phyloP scores from a whole-genome alignment of 345 rosid species.

The Salix exigua region DNA sequence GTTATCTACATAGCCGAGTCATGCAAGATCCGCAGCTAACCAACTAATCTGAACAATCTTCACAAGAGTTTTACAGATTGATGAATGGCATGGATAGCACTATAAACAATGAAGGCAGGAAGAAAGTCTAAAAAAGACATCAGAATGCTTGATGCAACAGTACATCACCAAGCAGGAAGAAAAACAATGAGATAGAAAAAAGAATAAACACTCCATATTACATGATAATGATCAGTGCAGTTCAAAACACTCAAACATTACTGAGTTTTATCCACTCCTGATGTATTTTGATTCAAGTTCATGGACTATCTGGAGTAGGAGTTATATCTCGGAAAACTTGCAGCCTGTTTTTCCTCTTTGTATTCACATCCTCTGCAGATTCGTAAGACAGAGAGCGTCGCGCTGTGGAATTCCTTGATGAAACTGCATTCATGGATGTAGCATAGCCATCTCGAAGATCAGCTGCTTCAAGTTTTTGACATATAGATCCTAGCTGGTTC shows the following conservation, averaged over 20 bases:
- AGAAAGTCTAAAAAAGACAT: background rate
- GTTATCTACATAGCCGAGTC: too few relatives aligned
- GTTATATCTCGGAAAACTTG: constrained; percentile 60
- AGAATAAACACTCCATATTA: too few relatives aligned
- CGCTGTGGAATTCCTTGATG: constrained; percentile 15
- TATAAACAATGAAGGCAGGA: background rate
- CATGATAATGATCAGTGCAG: background rate
- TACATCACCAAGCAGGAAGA: too few relatives aligned
- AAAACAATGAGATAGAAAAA: too few relatives aligned
- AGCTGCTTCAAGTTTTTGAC: constrained; percentile 26
- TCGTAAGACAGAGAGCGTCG: constrained; percentile 34
- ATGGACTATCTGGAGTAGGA: constrained; percentile 37
- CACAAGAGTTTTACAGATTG: too few relatives aligned
- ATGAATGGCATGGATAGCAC: background rate
- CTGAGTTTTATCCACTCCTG: too few relatives aligned
- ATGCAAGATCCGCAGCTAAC: too few relatives aligned
- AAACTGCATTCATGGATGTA: constrained; percentile 7
- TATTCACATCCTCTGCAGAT: constrained; percentile 2
- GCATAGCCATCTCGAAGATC: constrained; percentile 16
- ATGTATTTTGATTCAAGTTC: background rate
- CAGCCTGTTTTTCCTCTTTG: constrained; percentile 33
- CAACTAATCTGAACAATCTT: too few relatives aligned
- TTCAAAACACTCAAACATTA: background rate
- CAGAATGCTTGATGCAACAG: too few relatives aligned
- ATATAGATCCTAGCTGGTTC: constrained; percentile 19